Base-by-base conservation (phyloP, 495 filamentous ascomycete species). In the Lasiosphaeriaceae sp. region DNA sequence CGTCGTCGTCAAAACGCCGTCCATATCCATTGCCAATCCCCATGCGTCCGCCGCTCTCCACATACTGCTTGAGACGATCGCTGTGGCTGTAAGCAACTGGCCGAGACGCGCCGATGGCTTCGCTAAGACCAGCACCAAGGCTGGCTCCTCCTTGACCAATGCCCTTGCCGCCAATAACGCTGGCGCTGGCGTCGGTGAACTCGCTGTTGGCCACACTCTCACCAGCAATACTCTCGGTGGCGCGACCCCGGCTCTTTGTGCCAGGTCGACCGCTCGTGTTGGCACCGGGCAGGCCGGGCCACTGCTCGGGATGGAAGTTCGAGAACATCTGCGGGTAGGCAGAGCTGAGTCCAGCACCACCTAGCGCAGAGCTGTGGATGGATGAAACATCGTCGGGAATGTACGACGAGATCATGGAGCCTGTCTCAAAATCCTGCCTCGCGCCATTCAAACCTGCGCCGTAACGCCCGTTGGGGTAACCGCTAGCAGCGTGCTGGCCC, bases 381-480 rank as follows among this genome's bases (percentile, higher is more conserved):
- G 91, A 96, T 24, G 92, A 96, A 21, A 97, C 90, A 71, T 99
- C 94, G 66, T 99, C 94, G 0, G 94, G 92, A 54, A 99, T 97
- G 64, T 95, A 97, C 12, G 77, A 37, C n/a, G 77, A 79, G 60
- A 97, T 79, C 62, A 97, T 86, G 21, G 92, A 97, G 20, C 90
- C 89, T 31, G 87, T 85, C 61, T 96, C 93, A 62, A 89, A 93
- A 54, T 96, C 92, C 19, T 87, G 83, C 37, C 78, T 65, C 11
- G 73, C 62, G 19, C 82, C 83, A 59, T 81, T 82, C 49, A 73
- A 69, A 6, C 71, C 73, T 20, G 64, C 66, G 22, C 72, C 66
- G 26, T 65, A 65, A 6, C 74, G 71, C 43, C 77, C 73, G 50
- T 75, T 74, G 9, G 74, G 85, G 67, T 90, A 92, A 16, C 86